A percentile compares a stretch with the other conserved stretches of the same genome.
Evolutionary conservation across 176 grass and related monocot genomes (phyloP).

Genomic region (Carex myosuroides): DNA sequence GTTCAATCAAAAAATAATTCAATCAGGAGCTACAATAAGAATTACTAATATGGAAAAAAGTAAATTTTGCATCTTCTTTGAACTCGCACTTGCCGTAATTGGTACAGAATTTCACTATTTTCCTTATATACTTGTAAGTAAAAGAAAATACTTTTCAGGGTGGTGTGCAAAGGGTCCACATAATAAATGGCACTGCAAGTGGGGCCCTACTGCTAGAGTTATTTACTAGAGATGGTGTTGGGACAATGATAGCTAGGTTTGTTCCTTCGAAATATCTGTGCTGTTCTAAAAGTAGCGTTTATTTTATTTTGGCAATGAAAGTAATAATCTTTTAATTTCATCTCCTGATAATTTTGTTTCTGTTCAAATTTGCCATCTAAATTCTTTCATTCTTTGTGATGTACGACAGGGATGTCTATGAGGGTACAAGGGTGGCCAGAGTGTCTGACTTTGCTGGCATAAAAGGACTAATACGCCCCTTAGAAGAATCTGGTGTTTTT

Average conservation of each 20-base stretch:
- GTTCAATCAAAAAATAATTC: neutral
- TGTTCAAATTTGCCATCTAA: conserved; percentile 7
- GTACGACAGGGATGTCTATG: conserved; percentile 74
- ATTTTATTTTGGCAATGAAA: neutral
- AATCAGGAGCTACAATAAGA: neutral
- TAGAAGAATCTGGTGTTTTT: conserved; percentile 75
- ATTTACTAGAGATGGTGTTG: conserved; percentile 95
- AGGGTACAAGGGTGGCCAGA: conserved; percentile 80
- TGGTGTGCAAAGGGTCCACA: conserved; percentile 96
- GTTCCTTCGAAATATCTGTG: neutral
- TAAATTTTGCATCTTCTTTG: neutral
- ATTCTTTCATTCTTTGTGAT: neutral
- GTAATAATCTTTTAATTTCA: conserved; percentile 4
- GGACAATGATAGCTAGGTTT: conserved; percentile 96
- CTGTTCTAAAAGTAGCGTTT: neutral
- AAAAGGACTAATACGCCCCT: conserved; percentile 68
- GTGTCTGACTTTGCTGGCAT: conserved; percentile 70
- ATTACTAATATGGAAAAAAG: neutral
- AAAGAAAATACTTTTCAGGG: conserved; percentile 34
- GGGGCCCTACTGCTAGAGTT: conserved; percentile 87
- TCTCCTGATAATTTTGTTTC: neutral
- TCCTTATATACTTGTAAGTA: neutral
- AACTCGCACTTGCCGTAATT: neutral
- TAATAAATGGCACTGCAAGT: conserved; percentile 73
- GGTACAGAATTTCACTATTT: neutral